phyloP scores from a whole-genome alignment of 1,284 basidiomycete genomes.

The Takashimella koratensis region DNA sequence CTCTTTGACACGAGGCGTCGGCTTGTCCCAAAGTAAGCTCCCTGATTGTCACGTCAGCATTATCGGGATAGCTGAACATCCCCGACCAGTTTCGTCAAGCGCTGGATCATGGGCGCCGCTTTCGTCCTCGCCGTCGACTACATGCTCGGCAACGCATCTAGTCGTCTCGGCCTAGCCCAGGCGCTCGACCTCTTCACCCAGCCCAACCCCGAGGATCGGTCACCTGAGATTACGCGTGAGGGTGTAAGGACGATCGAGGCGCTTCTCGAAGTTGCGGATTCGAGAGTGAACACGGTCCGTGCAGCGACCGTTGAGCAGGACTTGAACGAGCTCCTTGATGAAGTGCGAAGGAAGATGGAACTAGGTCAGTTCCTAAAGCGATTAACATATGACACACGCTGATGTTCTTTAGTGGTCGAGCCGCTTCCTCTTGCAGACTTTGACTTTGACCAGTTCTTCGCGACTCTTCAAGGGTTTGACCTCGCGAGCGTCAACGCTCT shows the following conservation, averaged over 20 bases:
- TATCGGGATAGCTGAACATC: too few relatives aligned
- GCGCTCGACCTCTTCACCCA: conserved; percentile 4
- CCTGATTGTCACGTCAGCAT: background rate
- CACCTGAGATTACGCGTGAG: background rate
- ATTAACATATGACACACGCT: too few relatives aligned
- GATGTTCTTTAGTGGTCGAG: too few relatives aligned
- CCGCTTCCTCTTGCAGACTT: background rate
- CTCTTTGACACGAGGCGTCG: conserved; percentile 5
- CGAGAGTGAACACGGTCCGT: background rate
- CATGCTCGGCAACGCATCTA: conserved; percentile 3
- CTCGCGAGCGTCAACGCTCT: background rate
- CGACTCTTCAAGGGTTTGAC: background rate
- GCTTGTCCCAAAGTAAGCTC: conserved; percentile 14
- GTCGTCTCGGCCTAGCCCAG: conserved; percentile 1
- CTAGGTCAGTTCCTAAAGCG: background rate
- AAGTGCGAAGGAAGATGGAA: background rate
- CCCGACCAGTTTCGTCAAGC: conserved; percentile 18
- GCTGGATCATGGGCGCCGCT: conserved; percentile 22
- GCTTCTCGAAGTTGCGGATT: background rate
- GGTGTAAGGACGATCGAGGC: background rate
- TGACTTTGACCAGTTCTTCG: background rate
- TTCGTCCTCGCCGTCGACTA: conserved; percentile 18
- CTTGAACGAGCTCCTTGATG: background rate
- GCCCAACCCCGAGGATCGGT: background rate
- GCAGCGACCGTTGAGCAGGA: background rate